A percentile compares a stretch with the other conserved stretches of the same genome.
Conservation (phyloP, 108 stramenopile genomes). For the Tribonema minus region DNA sequence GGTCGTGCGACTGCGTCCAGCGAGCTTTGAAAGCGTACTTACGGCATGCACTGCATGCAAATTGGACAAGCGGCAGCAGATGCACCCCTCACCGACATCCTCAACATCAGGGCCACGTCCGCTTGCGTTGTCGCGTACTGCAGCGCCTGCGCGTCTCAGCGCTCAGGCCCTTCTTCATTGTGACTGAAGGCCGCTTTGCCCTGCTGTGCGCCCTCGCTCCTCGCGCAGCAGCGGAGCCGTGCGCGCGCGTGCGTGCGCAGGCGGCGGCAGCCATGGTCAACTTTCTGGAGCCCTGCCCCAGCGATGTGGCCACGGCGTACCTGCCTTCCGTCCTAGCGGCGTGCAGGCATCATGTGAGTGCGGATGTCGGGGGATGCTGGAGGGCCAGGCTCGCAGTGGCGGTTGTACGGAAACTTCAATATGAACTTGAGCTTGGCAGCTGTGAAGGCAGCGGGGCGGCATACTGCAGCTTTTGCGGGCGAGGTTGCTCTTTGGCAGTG, state of each 20-base stretch:
- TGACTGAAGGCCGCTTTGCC: no score
- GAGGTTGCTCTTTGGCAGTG: no score
- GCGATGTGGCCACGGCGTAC: constrained; percentile 4
- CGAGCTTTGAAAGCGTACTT: neutral
- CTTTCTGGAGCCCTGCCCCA: constrained; percentile 21
- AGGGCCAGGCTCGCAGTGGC: no score
- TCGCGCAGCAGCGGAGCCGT: neutral
- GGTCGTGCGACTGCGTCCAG: neutral
- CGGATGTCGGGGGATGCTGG: no score
- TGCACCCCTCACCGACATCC: neutral
- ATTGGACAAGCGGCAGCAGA: neutral
- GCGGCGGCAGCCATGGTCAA: constrained; percentile 5
- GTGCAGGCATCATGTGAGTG: neutral
- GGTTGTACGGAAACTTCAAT: no score
- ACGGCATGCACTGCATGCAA: neutral
- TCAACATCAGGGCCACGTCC: neutral
- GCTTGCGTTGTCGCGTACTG: neutral
- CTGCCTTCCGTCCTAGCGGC: neutral
- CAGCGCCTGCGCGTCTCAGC: neutral
- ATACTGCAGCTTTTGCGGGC: no score
- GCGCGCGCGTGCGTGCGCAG: constrained; percentile 1
- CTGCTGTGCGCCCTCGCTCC: neutral
- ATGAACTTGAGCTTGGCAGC: no score
- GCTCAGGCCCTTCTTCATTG: no score
- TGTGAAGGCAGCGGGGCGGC: no score